Evolutionary conservation across 495 filamentous ascomycete genomes (phyloP), one percentile per base, ranked within the genome.

Genomic region (Copromyces sp.): DNA sequence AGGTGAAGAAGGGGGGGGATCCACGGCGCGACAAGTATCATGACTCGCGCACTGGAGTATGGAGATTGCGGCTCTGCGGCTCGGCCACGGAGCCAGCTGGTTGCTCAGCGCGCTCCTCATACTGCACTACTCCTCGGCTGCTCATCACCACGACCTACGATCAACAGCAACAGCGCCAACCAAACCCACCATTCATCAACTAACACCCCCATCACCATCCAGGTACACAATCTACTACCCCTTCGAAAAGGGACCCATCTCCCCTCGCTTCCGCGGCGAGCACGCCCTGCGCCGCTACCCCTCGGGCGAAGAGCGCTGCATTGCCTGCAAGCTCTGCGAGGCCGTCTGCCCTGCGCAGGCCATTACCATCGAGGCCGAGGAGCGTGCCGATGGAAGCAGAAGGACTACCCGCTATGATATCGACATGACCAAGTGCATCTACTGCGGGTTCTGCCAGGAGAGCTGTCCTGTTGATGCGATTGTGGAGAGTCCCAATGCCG

Each of bases 341-440:
- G 95, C 96, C 74, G 84, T 99, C 82, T 99, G 95, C 87, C 95
- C 95, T 14, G 95, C 95, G 32, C 90, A 94, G 83, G 94, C 94
- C 76, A 99, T 98, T 81, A 98, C 95, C 32, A 99, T 99, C 77
- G 95, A 99, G 84, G 96, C 95, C 68, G 95, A 99, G 79, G 95
- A 99, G 85, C 94, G 95, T 83, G 92, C 90, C 78, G 95, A 99
- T 78, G 95, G 95, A 61, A 95, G 92, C 77, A 88, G 95, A 79
- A 89, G 95, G 78, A 99, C 95, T 68, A 97, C 95, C 69, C 89
- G 94, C 80, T 99, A 99, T 84, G 95, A 99, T 84, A 97, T 99
- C 81, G 95, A 99, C 86, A 99, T 99, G 95, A 98, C 95, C 80
- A 99, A 99, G 87, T 99, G 95, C 84, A 99, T 99, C 81, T 99